Base-by-base conservation (phyloP, 208 protist genomes). In the Spironucleus salmonicida region DNA sequence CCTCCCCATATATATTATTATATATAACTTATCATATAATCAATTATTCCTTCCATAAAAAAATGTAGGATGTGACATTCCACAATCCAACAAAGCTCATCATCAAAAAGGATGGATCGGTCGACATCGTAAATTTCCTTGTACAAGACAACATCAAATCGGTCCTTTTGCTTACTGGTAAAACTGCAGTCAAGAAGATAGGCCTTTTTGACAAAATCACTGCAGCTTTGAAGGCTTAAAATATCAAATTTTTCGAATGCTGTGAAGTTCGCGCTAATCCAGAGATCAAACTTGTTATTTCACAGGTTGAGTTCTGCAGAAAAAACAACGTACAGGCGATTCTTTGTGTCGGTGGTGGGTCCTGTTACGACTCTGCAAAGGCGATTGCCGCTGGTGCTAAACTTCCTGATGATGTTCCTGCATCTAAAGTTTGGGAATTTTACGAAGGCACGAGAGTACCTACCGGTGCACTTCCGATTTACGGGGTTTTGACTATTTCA, bases 341-440 rank as follows among this genome's bases (percentile, higher is more conserved):
- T 27, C 23, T 69, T 38, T 11, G 15, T 27, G 34, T 67, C 29
- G 61, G 61, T 27, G 61, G 61, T 38, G 61, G 61, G 30, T 67
- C 61, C 61, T 19, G 11, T 38, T 13, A 30, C 15, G 61, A 67
- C 61, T 67, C 61, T 38, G 27, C 61, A 11, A 67, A 67, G 61
- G 15, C 23, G 15, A 29, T 67, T 38, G 27, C 61, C 13, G 30
- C n/a, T 49, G 68, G 68, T 74, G 68, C 32, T 32, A 58, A 58
- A 11, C 30, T 75, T 27, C 15, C 11, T 27, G 68, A 49, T 11
- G 68, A 75, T 27, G n/a, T n/a, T n/a, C n/a, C n/a, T n/a, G n/a
- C n/a, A n/a, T n/a, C n/a, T n/a, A n/a, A n/a, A n/a, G 68, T 75
- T 13, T 75, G 68, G 68, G 62, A 49, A 32, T 11, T 75, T 11